A percentile compares a stretch with the other conserved stretches of the same genome.
phyloP scores from a whole-genome alignment of 495 filamentous ascomycete genomes.

The Cairneyella variabilis region DNA sequence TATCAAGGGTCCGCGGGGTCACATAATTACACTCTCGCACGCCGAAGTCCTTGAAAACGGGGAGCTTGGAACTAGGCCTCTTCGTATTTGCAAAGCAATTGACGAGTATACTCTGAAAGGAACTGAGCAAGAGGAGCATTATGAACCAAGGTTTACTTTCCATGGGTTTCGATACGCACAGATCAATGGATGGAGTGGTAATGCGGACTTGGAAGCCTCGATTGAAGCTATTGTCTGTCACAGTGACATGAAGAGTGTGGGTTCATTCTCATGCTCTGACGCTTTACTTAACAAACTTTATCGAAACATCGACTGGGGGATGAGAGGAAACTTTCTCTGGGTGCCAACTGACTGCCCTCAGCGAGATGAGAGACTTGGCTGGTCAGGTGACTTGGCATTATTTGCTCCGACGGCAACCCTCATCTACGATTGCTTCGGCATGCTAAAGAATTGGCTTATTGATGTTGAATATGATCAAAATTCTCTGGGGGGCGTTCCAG shows the following conservation, averaged over 20 bases:
- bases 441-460: conserved; percentile 42
- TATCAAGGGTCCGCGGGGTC: conserved; percentile 29
- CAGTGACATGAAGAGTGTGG: conserved; percentile 43
- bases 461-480: conserved; percentile 23
- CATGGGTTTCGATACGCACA: conserved; percentile 51
- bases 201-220: neutral
- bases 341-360: conserved; percentile 52
- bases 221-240: conserved; percentile 42
- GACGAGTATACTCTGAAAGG: too few species aligned
- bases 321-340: conserved; percentile 48
- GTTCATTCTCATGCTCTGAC: conserved; percentile 43
- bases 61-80: conserved; percentile 47
- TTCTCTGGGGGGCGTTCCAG: conserved; percentile 6
- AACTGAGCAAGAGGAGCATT: conserved; percentile 13
- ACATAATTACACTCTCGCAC: conserved; percentile 36
- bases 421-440: conserved; percentile 42
- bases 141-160: conserved; percentile 45
- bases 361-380: conserved; percentile 50
- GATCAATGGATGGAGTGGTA: conserved; percentile 37
- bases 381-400: conserved; percentile 47
- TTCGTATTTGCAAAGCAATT: too few species aligned
- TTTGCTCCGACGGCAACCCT: conserved; percentile 44
- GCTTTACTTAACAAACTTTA: conserved; percentile 42
- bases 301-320: conserved; percentile 44
- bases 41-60: conserved; percentile 49